phyloP scores from a whole-genome alignment of 164 flowering plant genomes.

The Vitis rupestris region DNA sequence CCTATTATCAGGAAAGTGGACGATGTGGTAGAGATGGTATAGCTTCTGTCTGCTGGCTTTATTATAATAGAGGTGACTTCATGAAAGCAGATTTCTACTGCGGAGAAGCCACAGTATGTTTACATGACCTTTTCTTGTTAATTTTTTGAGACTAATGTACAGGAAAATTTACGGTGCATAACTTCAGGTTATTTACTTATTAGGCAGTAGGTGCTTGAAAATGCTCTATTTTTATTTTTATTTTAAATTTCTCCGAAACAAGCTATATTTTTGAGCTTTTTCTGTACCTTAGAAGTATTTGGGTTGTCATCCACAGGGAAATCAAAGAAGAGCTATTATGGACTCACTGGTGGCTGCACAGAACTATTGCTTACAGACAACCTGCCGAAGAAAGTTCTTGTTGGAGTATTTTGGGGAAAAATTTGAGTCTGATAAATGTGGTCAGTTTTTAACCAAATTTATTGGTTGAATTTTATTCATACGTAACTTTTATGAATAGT shows the following conservation, averaged over 20 bases:
- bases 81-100: constrained; percentile 58
- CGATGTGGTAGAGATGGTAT: constrained; percentile 71
- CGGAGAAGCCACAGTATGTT: constrained; percentile 44
- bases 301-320: constrained; percentile 28
- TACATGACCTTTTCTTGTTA: not conserved
- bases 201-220: too few relatives aligned
- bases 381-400: constrained; percentile 54
- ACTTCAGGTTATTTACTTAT: too few relatives aligned
- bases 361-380: constrained; percentile 42
- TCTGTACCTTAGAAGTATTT: not conserved
- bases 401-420: constrained; percentile 56
- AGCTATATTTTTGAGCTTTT: not conserved
- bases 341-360: constrained; percentile 54
- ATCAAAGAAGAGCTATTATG: constrained; percentile 49
- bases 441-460: constrained; percentile 27
- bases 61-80: constrained; percentile 56
- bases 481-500: not conserved
- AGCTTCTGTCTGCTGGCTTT: constrained; percentile 58
- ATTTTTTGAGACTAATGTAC: not conserved
- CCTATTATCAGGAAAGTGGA: constrained; percentile 71
- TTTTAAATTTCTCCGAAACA: not conserved
- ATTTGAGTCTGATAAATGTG: constrained; percentile 40
- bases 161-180: too few relatives aligned
- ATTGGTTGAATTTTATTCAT: not conserved
- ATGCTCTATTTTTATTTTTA: not conserved